Evolutionary conservation across 345 rosid genomes (phyloP), one percentile per base, ranked within the genome.

Genomic region (Excoecaria cochinchinensis): DNA sequence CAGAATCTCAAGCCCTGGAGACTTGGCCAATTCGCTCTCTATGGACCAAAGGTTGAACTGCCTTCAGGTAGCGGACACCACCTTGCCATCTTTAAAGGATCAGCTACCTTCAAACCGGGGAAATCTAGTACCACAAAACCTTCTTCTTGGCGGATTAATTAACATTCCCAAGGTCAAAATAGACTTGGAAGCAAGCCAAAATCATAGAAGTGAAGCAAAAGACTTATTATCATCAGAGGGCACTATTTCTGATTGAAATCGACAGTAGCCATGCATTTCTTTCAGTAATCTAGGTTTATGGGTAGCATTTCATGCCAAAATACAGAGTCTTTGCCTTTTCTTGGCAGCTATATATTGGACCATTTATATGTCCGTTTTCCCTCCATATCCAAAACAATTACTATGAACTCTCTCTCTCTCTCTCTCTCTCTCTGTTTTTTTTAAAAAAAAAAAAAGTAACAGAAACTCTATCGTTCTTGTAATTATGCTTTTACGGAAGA

Each of bases 141-240:
- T 70, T 38, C 46, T 70, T 38, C 62, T 55, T 3, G 73, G 73
- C 17, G 63, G 73, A 21, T 21, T 53, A 12, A n/a, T 70, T 36
- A 13, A 31, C 62, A 53, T 70, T 55, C 8, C 73, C 2, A 17
- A 0, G 36, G 4, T 47, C 8, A 22, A 14, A 67, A 12, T 22
- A 46, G 52, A 46, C 53, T 4, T 15, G 50, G 4, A 46, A 17
- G 31, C 3, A 15, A 52, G 47, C 25, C 47, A 36, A 38, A 38
- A 8, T 70, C 60, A 36, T 15, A 19, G 39, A 21, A 8, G 3
- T 39, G 55, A 47, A 44, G 70, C 8, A 44, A 67, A 44, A n/a
- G 70, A 67, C 22, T 10, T 46, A 7, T 10, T 46, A 7, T 67
- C 70, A 10, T 67, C 70, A 11, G 70, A 67, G 1, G 52, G 39